These are phyloP conservation scores for Conticribra guillardii DNA, from an alignment of 108 stramenopile species.

Conservation along the genomic window DNA sequence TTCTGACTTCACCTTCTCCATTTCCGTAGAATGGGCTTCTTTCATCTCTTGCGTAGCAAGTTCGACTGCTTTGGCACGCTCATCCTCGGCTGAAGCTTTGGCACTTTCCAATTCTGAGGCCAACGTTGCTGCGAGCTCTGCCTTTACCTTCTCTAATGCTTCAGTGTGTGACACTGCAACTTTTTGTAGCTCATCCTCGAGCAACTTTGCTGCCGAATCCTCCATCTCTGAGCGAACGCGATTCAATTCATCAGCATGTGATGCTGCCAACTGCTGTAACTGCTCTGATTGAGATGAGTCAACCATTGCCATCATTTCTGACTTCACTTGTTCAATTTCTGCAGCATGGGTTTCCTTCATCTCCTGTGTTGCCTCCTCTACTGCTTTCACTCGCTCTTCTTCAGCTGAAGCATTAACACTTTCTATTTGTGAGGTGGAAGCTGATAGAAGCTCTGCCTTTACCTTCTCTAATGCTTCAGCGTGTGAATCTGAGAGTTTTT, in stretches of 20 bases:
- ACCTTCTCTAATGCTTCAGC: constrained; percentile 40
- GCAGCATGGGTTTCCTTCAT: constrained; percentile 19
- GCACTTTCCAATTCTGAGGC: background rate
- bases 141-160: too few relatives aligned
- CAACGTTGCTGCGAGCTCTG: background rate
- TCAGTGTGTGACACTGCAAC: too few relatives aligned
- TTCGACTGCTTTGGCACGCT: background rate
- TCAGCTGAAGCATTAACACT: constrained; percentile 7
- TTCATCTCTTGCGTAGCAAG: constrained; percentile 6
- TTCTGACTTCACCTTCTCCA: constrained; percentile 16
- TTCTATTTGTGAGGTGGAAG: constrained; percentile 10
- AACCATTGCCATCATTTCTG: constrained; percentile 18
- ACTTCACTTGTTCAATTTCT: constrained; percentile 29
- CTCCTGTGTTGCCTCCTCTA: constrained; percentile 4
- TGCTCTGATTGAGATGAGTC: constrained; percentile 36
- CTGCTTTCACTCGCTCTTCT: background rate
- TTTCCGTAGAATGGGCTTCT: background rate
- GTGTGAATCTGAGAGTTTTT: too few relatives aligned
- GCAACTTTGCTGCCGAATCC: background rate
- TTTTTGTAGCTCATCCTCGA: too few relatives aligned
- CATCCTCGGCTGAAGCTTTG: background rate
- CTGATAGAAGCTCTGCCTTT: constrained; percentile 18
- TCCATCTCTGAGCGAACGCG: constrained; percentile 15
- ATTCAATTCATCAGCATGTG: constrained; percentile 37
- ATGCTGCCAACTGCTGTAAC: constrained; percentile 22